Conservation (phyloP, 2,329 filamentous ascomycete genomes). For the Neopestalotiopsis sp. region DNA sequence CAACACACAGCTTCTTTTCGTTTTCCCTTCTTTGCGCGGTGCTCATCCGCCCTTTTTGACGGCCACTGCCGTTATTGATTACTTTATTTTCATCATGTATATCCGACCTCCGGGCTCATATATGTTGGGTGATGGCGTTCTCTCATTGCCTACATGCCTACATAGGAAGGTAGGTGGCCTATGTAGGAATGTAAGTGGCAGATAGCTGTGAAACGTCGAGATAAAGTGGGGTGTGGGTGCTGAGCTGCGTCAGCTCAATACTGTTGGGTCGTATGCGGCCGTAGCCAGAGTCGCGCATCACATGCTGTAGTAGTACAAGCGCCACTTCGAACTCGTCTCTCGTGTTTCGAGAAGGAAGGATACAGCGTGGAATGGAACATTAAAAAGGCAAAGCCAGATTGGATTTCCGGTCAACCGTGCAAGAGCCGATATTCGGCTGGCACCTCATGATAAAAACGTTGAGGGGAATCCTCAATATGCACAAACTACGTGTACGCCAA, state of each 20-base stretch:
- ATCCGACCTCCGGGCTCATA: not conserved
- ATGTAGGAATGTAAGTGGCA: not conserved
- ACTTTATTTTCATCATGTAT: not conserved
- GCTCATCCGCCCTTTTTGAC: not conserved
- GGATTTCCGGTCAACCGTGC: not conserved
- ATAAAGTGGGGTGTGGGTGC: not conserved
- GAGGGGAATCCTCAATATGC: not conserved
- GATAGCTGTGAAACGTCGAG: not conserved
- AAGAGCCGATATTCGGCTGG: not conserved
- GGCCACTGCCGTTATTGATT: not conserved
- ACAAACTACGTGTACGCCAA: not conserved
- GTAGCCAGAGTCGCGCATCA: not conserved
- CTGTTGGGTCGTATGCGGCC: not conserved
- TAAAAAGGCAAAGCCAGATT: not conserved
- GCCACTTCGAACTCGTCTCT: not conserved
- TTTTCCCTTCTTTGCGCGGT: not conserved
- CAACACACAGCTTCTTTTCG: not conserved
- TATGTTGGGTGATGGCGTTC: not conserved
- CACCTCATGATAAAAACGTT: not conserved
- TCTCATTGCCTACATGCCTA: not conserved
- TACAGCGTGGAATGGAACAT: not conserved
- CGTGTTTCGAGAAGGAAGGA: not conserved
- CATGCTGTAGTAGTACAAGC: not conserved
- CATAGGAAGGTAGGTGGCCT: not conserved
- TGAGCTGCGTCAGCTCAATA: conserved; percentile 1